phyloP scores from a whole-genome alignment of 1,139 yeast genomes.

The Nakaseomyces kungkrabaensis region DNA sequence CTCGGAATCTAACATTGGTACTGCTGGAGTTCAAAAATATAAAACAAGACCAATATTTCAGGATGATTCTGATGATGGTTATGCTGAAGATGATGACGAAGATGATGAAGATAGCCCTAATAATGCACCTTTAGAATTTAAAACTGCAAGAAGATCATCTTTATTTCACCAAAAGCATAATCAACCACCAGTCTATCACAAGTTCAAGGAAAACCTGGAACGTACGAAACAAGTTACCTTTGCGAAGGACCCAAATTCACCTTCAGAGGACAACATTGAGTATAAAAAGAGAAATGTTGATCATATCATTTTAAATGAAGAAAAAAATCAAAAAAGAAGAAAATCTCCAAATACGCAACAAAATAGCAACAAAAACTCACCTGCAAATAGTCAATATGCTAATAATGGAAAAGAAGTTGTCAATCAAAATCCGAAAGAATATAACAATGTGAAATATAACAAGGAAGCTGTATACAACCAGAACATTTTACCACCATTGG shows the following conservation, averaged over 20 bases:
- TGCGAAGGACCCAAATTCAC: background rate
- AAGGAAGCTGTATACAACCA: background rate
- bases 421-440: background rate
- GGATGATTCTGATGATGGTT: slow-evolving; percentile 27
- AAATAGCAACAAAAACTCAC: background rate
- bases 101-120: slow-evolving; percentile 26
- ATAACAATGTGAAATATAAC: background rate
- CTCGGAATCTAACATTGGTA: background rate
- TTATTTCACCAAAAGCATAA: slow-evolving; percentile 17
- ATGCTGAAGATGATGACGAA: slow-evolving; percentile 29
- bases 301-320: slow-evolving; percentile 9
- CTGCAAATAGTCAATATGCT: background rate
- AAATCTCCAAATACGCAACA: background rate
- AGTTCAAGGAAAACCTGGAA: background rate
- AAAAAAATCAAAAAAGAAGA: background rate
- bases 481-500: background rate
- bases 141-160: background rate
- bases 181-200: background rate
- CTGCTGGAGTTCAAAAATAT: slow-evolving; percentile 2
- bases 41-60: slow-evolving; percentile 6
- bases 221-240: background rate
- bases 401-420: background rate
- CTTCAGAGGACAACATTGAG: background rate
- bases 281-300: slow-evolving; percentile 4
- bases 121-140: slow-evolving; percentile 33